Base-by-base conservation (phyloP, 2,329 filamentous ascomycete species). In the Ophiostoma piceae region DNA sequence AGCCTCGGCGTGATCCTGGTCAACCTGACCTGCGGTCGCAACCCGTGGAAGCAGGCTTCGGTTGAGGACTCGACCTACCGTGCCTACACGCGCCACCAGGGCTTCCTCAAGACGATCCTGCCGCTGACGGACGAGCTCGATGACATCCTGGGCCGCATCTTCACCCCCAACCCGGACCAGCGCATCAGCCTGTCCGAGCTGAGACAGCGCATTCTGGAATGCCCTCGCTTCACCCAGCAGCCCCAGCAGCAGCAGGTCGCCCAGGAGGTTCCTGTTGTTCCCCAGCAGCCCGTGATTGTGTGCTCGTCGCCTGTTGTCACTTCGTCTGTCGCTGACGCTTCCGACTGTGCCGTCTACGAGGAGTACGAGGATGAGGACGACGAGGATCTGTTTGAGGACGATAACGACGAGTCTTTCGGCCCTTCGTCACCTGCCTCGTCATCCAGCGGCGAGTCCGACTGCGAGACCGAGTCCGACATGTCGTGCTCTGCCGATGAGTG, bases 21-120 rank as follows among this genome's bases (percentile, higher is more conserved):
- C 76, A 99, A 99, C 83, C 85, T 99, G 74, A 96, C 93, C 68
- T 99, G 95, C 82, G 95, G 95, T 77, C 92, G 95, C 79, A 99
- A 99, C 81, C 95, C 95, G 71, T 99, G 95, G 95, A 98, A 98
- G 83, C 91, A 95, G 79, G 95, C 95, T 72, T 97, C 93, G 14
- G 84, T 88, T 75, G 92, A 97, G 79, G 95, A 99, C 80, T 92
- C 92, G 73, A 98, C 95, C 65, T 99, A 98, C 85, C 88, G 91
- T 76, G 94, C 94, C 69, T 98, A 91, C 81, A 86, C 91, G 75
- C 90, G 90, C 82, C 92, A 93, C 77, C 88, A 88, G 72, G 89
- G 90, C 77, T 99, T 98, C 79, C 83, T 99, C 74, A 91, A 93
- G 83, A 91, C 92, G 73, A 99, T 99, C 76, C 85, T 99, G 70